Evolutionary conservation across 2,329 filamentous ascomycete genomes (phyloP).

Genomic region (Botrytis medusae): DNA sequence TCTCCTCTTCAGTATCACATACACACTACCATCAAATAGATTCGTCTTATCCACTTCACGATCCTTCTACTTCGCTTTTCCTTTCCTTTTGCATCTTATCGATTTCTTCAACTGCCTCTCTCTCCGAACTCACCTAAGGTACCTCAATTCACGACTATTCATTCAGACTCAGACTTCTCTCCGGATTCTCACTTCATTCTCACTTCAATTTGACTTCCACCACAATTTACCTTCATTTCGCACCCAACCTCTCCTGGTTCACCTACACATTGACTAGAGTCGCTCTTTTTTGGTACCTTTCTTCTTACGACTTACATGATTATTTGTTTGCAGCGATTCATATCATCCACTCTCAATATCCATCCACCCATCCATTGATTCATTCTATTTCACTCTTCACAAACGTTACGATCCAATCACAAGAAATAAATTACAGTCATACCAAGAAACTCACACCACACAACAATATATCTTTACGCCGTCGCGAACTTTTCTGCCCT

Average conservation of each 20-base stretch:
- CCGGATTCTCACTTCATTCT: background rate
- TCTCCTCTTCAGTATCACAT: background rate
- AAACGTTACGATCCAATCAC: background rate
- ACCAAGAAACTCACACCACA: background rate
- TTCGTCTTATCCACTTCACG: background rate
- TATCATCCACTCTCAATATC: background rate
- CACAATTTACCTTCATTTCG: background rate
- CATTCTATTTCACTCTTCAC: background rate
- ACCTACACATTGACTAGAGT: slow-evolving; percentile 2
- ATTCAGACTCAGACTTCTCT: background rate
- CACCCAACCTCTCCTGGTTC: background rate
- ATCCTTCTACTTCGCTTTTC: background rate
- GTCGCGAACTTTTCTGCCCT: background rate
- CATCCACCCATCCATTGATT: background rate
- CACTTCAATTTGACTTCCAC: background rate
- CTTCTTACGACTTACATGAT: background rate
- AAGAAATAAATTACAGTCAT: slow-evolving; percentile 1
- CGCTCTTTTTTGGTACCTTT: slow-evolving; percentile 13
- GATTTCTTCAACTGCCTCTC: background rate
- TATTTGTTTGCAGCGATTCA: background rate
- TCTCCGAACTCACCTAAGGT: background rate
- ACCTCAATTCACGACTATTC: background rate
- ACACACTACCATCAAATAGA: background rate
- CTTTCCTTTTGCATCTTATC: background rate
- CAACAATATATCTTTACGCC: background rate